These are phyloP conservation scores for Pseudogymnoascus sp. DNA, from an alignment of 2,329 filamentous ascomycete genomes.

Conservation along the genomic window DNA sequence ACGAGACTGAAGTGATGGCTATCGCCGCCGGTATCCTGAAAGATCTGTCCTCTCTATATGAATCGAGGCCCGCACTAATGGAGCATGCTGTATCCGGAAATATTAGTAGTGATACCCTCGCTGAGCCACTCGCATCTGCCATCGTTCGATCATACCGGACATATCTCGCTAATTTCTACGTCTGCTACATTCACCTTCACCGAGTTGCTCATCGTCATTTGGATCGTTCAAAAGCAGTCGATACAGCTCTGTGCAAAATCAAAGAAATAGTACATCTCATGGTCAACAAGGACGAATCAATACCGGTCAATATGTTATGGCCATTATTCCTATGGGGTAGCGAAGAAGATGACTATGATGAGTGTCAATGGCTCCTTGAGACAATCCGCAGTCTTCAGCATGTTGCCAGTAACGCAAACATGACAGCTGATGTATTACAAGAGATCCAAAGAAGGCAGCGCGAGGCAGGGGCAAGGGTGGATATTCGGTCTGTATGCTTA, in stretches of 20 bases:
- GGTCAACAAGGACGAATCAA: constrained; percentile 34
- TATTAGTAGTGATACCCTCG: constrained; percentile 39
- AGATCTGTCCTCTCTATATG: constrained; percentile 42
- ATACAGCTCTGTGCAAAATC: constrained; percentile 40
- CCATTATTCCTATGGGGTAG: constrained; percentile 46
- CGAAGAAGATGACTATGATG: constrained; percentile 40
- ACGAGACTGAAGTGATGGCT: constrained; percentile 49
- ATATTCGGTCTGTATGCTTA: constrained; percentile 32
- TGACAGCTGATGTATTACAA: constrained; percentile 33
- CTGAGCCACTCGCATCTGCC: constrained; percentile 38
- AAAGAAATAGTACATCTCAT: constrained; percentile 39
- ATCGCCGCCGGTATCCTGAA: constrained; percentile 41
- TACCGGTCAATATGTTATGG: constrained; percentile 50
- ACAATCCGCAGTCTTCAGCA: constrained; percentile 37
- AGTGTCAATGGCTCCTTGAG: constrained; percentile 42
- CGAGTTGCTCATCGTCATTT: constrained; percentile 46
- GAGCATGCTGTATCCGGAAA: constrained; percentile 46
- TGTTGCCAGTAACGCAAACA: constrained; percentile 33
- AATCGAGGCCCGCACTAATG: constrained; percentile 43
- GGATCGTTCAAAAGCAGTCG: constrained; percentile 41
- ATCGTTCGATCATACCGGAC: constrained; percentile 44
- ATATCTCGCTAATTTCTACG: constrained; percentile 48
- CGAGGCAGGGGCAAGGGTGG: constrained; percentile 29
- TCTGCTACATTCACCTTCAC: constrained; percentile 47
- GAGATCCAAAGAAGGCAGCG: constrained; percentile 33